Evolutionary conservation across 768 basidiomycete species (phyloP).

Genomic region (Coprinellus aureogranulatus): DNA sequence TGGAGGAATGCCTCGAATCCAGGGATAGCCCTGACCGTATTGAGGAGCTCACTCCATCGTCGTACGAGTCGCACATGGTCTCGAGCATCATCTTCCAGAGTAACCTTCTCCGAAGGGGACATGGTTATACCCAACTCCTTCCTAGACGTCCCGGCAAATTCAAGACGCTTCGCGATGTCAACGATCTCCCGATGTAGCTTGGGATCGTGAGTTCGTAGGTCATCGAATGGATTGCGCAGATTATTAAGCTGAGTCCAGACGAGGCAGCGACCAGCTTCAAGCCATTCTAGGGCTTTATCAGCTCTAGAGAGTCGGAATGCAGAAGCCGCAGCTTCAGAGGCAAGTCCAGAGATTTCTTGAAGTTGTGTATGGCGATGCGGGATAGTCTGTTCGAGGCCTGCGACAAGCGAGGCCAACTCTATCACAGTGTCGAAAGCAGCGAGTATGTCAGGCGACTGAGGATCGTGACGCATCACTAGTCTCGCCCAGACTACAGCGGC

Average conservation of each 20-base stretch:
- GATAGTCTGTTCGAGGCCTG: conserved; percentile 8
- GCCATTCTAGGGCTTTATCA: conserved; percentile 30
- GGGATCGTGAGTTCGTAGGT: conserved; percentile 8
- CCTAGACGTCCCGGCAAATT: conserved; percentile 4
- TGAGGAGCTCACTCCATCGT: neutral
- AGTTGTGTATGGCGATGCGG: neutral
- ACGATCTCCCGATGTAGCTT: conserved; percentile 11
- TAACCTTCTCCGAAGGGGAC: neutral
- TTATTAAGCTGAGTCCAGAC: conserved; percentile 16
- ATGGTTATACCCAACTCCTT: neutral
- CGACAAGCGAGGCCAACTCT: neutral
- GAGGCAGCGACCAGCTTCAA: conserved; percentile 24
- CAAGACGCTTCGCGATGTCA: conserved; percentile 13
- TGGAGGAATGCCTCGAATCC: conserved; percentile 20
- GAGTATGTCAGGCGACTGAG: neutral
- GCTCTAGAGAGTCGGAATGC: conserved; percentile 20
- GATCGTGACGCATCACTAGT: neutral
- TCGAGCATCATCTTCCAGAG: neutral
- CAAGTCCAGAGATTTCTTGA: neutral
- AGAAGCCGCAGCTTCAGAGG: conserved; percentile 20
- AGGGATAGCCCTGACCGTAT: conserved; percentile 10
- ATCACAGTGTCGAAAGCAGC: neutral
- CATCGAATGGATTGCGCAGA: conserved; percentile 14
- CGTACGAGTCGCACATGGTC: neutral
- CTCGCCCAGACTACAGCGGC: neutral